Conservation (phyloP, 352 stramenopile species). For the Pythium plurisporium region DNA sequence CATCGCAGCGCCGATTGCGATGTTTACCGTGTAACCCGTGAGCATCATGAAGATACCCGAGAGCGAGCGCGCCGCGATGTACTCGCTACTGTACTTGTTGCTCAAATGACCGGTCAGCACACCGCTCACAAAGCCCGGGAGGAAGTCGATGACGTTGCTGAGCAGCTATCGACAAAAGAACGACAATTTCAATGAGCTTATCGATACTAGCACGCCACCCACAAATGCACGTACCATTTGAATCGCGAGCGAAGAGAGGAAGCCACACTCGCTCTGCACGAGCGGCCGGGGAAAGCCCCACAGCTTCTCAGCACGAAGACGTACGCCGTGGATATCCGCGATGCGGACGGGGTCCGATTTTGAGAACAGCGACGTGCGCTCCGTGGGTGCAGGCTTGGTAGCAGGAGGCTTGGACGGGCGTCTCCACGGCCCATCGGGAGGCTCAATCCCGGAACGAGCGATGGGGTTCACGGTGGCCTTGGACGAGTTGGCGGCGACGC, state of each 20-base stretch:
- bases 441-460: conserved; percentile 6
- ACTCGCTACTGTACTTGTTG: conserved; percentile 53
- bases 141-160: conserved; percentile 65
- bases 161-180: conserved; percentile 31
- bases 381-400: background rate
- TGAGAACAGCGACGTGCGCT: conserved; percentile 17
- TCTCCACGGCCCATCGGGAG: background rate
- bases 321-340: conserved; percentile 16
- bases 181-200: background rate
- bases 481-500: background rate
- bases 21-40: conserved; percentile 74
- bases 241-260: conserved; percentile 26
- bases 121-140: conserved; percentile 57
- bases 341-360: conserved; percentile 14
- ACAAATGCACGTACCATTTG: conserved; percentile 28
- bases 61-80: conserved; percentile 71
- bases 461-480: conserved; percentile 4
- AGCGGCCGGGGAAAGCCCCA: conserved; percentile 25
- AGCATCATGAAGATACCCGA: conserved; percentile 83
- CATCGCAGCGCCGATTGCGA: conserved; percentile 84
- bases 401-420: background rate
- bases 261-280: conserved; percentile 24
- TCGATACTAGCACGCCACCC: background rate
- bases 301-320: conserved; percentile 12
- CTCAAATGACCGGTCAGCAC: conserved; percentile 73